Percentiles rank a stretch among this genome's conserved stretches.
phyloP scores from a whole-genome alignment of 2,329 filamentous ascomycete species.

The Chrysoporthe deuterocubensis region DNA sequence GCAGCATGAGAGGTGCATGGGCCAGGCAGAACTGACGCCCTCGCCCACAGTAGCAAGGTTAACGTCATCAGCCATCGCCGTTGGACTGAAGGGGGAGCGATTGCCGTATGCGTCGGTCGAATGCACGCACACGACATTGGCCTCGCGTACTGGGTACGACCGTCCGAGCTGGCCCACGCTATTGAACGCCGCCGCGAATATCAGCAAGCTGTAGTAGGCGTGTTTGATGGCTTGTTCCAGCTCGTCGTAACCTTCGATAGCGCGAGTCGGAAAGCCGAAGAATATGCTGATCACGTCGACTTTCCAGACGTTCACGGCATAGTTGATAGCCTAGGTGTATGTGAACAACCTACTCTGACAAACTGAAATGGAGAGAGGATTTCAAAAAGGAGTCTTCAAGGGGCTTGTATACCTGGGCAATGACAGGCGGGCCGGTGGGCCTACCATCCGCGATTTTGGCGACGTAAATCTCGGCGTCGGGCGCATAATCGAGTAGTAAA shows the following conservation, averaged over 20 bases:
- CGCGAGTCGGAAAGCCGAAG: not conserved
- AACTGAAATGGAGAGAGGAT: too few species aligned
- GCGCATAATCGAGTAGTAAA: not conserved
- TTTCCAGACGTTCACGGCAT: not conserved
- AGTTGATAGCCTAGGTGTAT: not conserved
- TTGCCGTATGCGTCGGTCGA: not conserved
- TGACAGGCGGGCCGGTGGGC: too few species aligned
- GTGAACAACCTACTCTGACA: too few species aligned
- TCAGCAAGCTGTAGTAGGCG: not conserved
- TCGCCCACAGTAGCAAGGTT: constrained; percentile 4
- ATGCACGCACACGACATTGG: not conserved
- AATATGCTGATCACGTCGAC: constrained; percentile 3
- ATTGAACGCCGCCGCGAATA: constrained; percentile 4
- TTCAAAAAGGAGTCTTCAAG: too few species aligned
- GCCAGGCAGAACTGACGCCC: not conserved
- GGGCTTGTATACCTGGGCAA: too few species aligned
- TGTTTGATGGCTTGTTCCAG: not conserved
- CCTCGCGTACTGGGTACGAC: not conserved
- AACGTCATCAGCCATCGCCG: not conserved
- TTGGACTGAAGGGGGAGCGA: not conserved
- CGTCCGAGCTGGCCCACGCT: not conserved
- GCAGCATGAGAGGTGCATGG: not conserved
- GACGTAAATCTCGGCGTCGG: constrained; percentile 3
- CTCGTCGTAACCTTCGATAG: not conserved
- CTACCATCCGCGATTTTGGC: not conserved